Percentiles rank a stretch among this genome's conserved stretches.
Evolutionary conservation across 1,284 basidiomycete species (phyloP).

Genomic region (Lentinus polychrous): DNA sequence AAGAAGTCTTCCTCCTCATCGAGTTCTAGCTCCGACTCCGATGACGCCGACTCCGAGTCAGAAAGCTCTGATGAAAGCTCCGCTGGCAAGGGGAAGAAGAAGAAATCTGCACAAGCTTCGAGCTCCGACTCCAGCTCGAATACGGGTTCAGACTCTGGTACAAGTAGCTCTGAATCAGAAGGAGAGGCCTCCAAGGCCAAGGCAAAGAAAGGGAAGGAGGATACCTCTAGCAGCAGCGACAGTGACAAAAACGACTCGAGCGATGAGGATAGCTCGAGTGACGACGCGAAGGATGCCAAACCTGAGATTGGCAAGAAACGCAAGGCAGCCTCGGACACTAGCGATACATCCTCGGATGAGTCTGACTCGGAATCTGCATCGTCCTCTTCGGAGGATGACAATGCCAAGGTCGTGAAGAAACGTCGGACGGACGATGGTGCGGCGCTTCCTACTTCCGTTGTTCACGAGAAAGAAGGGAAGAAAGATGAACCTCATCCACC

Average conservation of each 20-base stretch:
- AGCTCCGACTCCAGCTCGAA: background rate
- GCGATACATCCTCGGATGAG: conserved; percentile 4
- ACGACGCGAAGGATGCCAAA: background rate
- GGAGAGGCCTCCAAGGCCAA: no score
- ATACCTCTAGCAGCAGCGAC: background rate
- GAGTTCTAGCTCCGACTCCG: background rate
- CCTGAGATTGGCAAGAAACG: background rate
- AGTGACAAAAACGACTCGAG: background rate
- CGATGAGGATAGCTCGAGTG: background rate
- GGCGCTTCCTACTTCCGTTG: background rate
- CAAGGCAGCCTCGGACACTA: conserved; percentile 6
- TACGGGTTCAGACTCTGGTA: conserved; percentile 8
- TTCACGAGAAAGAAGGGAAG: background rate
- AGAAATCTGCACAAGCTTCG: conserved; percentile 8
- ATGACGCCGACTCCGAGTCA: background rate
- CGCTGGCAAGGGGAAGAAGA: conserved; percentile 6
- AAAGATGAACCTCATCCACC: background rate
- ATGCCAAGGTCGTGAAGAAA: conserved; percentile 3
- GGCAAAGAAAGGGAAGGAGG: no score
- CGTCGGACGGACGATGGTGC: background rate
- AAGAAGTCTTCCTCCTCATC: background rate
- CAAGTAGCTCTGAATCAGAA: conserved; percentile 5
- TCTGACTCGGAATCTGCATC: conserved; percentile 9
- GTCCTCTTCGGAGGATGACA: conserved; percentile 14
- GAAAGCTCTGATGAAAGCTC: background rate